Evolutionary conservation across 805 yeast species (phyloP).

Genomic region (Candida nitratophila): DNA sequence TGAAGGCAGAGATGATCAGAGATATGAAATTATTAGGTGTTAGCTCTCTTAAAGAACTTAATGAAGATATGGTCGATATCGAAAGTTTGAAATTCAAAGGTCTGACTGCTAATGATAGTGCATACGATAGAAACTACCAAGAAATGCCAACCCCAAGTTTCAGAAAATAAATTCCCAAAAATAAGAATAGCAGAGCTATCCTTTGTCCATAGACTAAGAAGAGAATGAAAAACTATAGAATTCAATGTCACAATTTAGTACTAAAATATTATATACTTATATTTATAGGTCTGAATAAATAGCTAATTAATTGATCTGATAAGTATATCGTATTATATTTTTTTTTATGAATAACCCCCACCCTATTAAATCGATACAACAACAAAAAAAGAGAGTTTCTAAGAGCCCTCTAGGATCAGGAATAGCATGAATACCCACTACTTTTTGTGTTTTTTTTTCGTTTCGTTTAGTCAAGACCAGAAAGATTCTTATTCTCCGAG

Average conservation of each 20-base stretch:
- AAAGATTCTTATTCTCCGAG: slow-evolving; percentile 12
- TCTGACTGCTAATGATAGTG: slow-evolving; percentile 37
- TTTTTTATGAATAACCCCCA: no score
- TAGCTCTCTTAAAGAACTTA: slow-evolving; percentile 37
- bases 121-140: slow-evolving; percentile 50
- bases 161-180: slow-evolving; percentile 2
- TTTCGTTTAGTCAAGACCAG: slow-evolving; percentile 1
- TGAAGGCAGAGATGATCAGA: slow-evolving; percentile 54
- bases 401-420: no score
- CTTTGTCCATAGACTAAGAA: no score
- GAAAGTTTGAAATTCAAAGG: slow-evolving; percentile 24
- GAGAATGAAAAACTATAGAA: no score
- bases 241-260: no score
- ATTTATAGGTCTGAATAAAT: no score
- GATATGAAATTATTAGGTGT: slow-evolving; percentile 66
- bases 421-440: no score
- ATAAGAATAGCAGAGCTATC: not conserved
- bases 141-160: slow-evolving; percentile 32
- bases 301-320: not conserved
- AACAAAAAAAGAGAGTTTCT: no score
- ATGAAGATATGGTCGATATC: slow-evolving; percentile 32
- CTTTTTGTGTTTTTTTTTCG: no score
- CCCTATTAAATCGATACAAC: no score
- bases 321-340: no score
- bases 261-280: no score